Percentiles rank a stretch among this genome's conserved stretches.
These are phyloP conservation scores for Kwoniella bestiolae DNA, from an alignment of 768 basidiomycete species.

Conservation along the genomic window DNA sequence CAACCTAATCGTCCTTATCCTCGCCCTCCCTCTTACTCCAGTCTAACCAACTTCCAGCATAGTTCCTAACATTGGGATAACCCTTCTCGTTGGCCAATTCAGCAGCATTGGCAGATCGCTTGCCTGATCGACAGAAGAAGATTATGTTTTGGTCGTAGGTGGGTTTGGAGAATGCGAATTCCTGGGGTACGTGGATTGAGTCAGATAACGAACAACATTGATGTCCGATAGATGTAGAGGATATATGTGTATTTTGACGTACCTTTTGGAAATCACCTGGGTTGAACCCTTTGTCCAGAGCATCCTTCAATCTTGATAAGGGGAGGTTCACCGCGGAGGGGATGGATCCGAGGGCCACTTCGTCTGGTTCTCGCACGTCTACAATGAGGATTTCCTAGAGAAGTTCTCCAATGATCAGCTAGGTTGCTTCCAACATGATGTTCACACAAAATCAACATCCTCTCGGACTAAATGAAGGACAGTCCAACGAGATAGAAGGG, in stretches of 20 bases:
- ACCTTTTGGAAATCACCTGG: conserved; percentile 54
- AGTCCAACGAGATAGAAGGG: no score
- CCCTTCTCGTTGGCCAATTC: conserved; percentile 82
- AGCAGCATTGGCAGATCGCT: conserved; percentile 76
- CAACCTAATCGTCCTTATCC: conserved; percentile 28
- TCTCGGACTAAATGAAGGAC: no score
- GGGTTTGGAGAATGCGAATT: conserved; percentile 59
- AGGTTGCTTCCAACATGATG: no score
- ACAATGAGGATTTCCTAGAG: conserved; percentile 53
- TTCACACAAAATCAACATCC: no score
- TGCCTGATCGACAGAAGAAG: conserved; percentile 90
- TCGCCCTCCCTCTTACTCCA: conserved; percentile 66
- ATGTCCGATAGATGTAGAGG: no score
- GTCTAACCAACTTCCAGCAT: conserved; percentile 85
- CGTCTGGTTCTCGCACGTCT: conserved; percentile 84
- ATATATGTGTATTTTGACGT: no score
- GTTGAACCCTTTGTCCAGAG: conserved; percentile 64
- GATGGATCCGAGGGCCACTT: conserved; percentile 88
- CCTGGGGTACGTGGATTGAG: no score
- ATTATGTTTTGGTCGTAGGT: conserved; percentile 68
- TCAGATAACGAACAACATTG: no score
- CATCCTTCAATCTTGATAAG: conserved; percentile 72
- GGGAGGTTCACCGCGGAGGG: conserved; percentile 91
- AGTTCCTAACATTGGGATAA: conserved; percentile 74
- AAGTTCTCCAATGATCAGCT: no score